Percentiles rank a stretch among this genome's conserved stretches.
These are phyloP conservation scores for Blastobotrys elegans DNA, from an alignment of 1,139 yeast species.

Conservation along the genomic window DNA sequence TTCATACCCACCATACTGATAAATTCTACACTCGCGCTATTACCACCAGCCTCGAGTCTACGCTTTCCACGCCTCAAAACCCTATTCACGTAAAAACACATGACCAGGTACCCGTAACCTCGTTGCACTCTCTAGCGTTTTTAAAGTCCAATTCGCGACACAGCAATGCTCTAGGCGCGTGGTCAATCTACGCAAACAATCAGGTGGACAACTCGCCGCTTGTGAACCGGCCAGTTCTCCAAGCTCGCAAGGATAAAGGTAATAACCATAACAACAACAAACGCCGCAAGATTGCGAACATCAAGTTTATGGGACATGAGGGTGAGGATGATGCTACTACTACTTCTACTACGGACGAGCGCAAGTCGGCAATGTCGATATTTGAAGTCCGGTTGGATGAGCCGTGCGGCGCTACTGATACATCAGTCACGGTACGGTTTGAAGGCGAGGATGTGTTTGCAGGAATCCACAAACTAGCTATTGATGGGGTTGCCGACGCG, in stretches of 20 bases:
- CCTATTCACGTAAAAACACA: slow-evolving; percentile 32
- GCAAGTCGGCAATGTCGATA: slow-evolving; percentile 54
- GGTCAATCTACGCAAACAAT: slow-evolving; percentile 29
- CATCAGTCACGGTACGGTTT: slow-evolving; percentile 46
- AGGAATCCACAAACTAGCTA: slow-evolving; percentile 73
- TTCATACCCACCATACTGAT: slow-evolving; percentile 45
- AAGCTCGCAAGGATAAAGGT: neutral
- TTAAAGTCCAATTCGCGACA: slow-evolving; percentile 48
- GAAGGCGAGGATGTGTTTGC: slow-evolving; percentile 76
- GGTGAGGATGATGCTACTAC: slow-evolving; percentile 15
- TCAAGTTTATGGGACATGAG: slow-evolving; percentile 32
- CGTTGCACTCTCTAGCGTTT: slow-evolving; percentile 51
- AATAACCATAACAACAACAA: slow-evolving; percentile 1
- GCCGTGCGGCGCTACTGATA: slow-evolving; percentile 24
- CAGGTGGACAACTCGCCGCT: slow-evolving; percentile 26
- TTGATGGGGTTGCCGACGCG: slow-evolving; percentile 48
- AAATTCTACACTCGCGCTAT: slow-evolving; percentile 47
- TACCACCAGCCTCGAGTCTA: slow-evolving; percentile 52
- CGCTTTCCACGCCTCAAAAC: slow-evolving; percentile 40
- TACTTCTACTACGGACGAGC: slow-evolving; percentile 23
- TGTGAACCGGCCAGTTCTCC: slow-evolving; percentile 6
- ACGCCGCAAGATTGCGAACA: slow-evolving; percentile 19
- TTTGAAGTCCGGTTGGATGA: slow-evolving; percentile 43
- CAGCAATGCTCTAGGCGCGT: slow-evolving; percentile 26
- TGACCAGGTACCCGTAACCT: slow-evolving; percentile 47